Conservation (phyloP, 2,329 filamentous ascomycete genomes). For the Cercospora sojina region DNA sequence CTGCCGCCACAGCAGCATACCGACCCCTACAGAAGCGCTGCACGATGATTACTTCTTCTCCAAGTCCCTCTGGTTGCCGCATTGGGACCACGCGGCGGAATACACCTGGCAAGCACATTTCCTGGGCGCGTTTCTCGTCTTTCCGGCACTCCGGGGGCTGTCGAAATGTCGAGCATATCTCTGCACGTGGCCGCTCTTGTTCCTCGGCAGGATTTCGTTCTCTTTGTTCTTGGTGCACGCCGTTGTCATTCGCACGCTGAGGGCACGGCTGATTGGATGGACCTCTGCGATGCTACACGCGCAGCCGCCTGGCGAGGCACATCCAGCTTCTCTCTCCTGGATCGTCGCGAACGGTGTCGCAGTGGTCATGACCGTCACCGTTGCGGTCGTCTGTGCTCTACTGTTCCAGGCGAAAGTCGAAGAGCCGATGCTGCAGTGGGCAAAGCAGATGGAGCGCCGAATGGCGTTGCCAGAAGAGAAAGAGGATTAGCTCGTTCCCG, state of each 20-base stretch:
- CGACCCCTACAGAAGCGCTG: neutral
- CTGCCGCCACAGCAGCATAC: neutral
- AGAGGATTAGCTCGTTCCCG: neutral
- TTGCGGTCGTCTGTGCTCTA: neutral
- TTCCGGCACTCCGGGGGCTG: neutral
- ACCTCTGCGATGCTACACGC: neutral
- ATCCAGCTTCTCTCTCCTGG: neutral
- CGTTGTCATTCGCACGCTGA: neutral
- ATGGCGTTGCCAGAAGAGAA: neutral
- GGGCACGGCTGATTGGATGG: neutral
- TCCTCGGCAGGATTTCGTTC: neutral
- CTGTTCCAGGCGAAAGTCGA: neutral
- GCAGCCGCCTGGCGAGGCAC: neutral
- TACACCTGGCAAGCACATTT: neutral
- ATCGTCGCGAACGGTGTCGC: neutral
- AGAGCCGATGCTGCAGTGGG: neutral
- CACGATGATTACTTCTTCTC: neutral
- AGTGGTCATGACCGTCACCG: neutral
- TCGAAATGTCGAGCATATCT: neutral
- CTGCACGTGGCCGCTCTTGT: neutral
- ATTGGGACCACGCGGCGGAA: neutral
- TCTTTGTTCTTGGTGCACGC: neutral
- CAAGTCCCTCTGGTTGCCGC: neutral
- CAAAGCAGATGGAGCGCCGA: neutral
- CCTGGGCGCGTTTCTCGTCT: neutral